Evolutionary conservation across 2,329 filamentous ascomycete species (phyloP).

Genomic region (Nannizziopsis barbatae): DNA sequence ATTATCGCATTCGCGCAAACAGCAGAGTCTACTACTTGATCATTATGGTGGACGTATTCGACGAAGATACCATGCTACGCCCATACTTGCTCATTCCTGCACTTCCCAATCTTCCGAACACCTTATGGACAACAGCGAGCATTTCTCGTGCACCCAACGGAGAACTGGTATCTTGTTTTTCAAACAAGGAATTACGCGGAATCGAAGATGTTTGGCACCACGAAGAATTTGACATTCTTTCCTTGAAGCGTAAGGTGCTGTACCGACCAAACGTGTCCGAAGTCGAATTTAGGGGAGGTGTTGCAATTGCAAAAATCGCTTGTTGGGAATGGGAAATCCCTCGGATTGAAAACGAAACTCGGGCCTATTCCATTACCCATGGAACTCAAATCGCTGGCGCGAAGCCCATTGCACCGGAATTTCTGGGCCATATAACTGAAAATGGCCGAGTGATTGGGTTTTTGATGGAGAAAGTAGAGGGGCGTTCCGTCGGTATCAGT

Average conservation of each 20-base stretch:
- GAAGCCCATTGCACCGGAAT: neutral
- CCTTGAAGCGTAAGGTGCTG: neutral
- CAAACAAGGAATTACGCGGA: neutral
- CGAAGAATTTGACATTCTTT: neutral
- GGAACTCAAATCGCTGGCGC: neutral
- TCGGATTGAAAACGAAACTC: conserved; percentile 6
- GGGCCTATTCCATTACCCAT: neutral
- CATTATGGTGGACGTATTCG: too few relatives aligned
- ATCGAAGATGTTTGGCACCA: neutral
- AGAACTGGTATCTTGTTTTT: neutral
- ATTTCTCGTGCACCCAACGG: neutral
- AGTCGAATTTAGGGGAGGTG: neutral
- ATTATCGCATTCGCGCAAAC: too few relatives aligned
- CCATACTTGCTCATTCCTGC: too few relatives aligned
- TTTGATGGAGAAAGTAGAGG: conserved; percentile 6
- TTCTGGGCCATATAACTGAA: conserved; percentile 9
- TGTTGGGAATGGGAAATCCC: conserved; percentile 7
- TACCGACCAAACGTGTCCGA: conserved; percentile 6
- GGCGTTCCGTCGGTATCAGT: neutral
- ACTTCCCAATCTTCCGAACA: too few relatives aligned
- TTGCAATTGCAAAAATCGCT: conserved; percentile 9
- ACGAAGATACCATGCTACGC: too few relatives aligned
- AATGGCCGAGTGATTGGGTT: conserved; percentile 10
- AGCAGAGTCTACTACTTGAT: too few relatives aligned
- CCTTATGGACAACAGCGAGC: too few relatives aligned